Base-by-base conservation (phyloP, 805 yeast genomes). In the Hanseniaspora clermontiae region DNA sequence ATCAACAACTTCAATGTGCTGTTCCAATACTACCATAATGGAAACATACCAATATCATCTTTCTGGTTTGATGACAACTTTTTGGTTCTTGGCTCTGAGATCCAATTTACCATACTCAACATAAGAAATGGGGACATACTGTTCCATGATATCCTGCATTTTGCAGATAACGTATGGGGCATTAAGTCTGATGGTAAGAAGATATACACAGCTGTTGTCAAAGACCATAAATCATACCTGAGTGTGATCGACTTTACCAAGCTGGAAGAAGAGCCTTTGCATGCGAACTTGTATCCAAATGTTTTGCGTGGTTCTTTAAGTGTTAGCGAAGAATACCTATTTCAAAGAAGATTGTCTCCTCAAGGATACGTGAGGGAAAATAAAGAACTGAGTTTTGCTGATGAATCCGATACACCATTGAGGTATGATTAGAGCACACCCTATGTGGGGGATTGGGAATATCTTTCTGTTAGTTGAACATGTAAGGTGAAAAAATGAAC, bases 141-240 rank as follows among this genome's bases (percentile, higher is more conserved):
- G 1, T 74, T 87, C 56, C 71, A 78, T 20, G 89, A 88, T 61
- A 69, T 93, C 55, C 71, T 90, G 49, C 74, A 78, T 3, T 90
- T 84, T 65, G 82, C 87, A 15, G 95, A 93, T 10, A 84, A 87
- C 40, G 88, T 91, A 38, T 93, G 98, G 98, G 96, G 93, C 62
- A 96, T 91, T 2, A 79, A 84, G 63, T 87, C 89, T 64, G 95
- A 88, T 65, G 80, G 82, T 61, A 78, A 84, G 58, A 76, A 89
- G 52, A 85, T 97, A 65, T 87, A 91, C 40, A 91, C 95, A 20
- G 97, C 98, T 0, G 93, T 90, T 10, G 95, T 88, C 66, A 76
- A 80, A 56, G 80, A 77, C 42, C 78, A 78, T 10, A 77, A 76
- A 60, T 87, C 96, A 2, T 84, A 74, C 65, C 81, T 93, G 59